Evolutionary conservation across 192 early-diverging fungal genomes (phyloP).

Genomic region (Backusella australiensis): DNA sequence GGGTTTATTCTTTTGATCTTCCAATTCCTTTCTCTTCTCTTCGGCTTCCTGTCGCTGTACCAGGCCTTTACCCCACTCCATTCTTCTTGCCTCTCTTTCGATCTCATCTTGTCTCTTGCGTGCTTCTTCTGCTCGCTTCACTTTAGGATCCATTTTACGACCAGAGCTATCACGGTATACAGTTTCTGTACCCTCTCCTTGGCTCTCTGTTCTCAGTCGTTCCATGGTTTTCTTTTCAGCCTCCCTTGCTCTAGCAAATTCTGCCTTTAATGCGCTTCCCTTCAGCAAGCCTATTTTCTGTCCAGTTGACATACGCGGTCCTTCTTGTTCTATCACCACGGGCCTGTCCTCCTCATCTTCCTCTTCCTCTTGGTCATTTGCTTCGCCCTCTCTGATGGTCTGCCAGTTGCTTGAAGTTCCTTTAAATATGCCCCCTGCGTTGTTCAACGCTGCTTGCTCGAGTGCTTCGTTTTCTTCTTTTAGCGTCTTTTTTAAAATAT

Average conservation of each 20-base stretch:
- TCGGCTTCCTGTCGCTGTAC: conserved; percentile 48
- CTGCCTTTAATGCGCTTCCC: conserved; percentile 25
- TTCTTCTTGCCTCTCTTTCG: conserved; percentile 49
- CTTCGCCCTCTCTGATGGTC: conserved; percentile 20
- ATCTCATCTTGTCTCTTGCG: conserved; percentile 34
- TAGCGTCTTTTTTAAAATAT: not conserved
- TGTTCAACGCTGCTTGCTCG: not conserved
- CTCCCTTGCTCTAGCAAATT: conserved; percentile 20
- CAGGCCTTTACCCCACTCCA: conserved; percentile 61
- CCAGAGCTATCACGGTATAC: conserved; percentile 36
- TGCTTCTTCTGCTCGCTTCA: conserved; percentile 34
- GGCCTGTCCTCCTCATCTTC: conserved; percentile 35
- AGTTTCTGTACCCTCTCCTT: conserved; percentile 28
- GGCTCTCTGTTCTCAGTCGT: conserved; percentile 1
- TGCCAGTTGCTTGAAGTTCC: conserved; percentile 22
- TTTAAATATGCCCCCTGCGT: conserved; percentile 9
- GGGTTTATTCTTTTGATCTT: conserved; percentile 48
- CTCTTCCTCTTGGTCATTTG: not conserved
- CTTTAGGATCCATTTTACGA: conserved; percentile 28
- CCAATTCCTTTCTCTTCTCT: conserved; percentile 32
- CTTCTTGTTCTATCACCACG: conserved; percentile 20
- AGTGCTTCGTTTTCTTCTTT: conserved; percentile 17
- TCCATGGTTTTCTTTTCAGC: conserved; percentile 13
- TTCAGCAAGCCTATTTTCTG: conserved; percentile 33
- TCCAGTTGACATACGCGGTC: conserved; percentile 34